phyloP scores from a whole-genome alignment of 2,329 filamentous ascomycete genomes.

The Cercospora sp. region DNA sequence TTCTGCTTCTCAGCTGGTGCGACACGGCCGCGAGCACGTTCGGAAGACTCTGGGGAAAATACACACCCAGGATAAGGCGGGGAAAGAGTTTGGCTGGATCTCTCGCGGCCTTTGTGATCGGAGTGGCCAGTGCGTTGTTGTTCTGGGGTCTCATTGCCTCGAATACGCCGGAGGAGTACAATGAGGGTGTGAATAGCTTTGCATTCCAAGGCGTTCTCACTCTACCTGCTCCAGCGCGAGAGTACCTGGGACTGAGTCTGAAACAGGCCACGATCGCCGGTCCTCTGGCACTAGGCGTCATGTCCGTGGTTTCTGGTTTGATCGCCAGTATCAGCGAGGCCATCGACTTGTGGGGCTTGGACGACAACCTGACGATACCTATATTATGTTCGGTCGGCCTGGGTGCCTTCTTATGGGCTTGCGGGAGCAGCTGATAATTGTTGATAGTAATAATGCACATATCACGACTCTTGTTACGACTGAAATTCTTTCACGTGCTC shows the following conservation, averaged over 20 bases:
- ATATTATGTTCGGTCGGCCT: slow-evolving; percentile 84
- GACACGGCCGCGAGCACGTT: slow-evolving; percentile 96
- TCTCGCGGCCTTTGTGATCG: slow-evolving; percentile 76
- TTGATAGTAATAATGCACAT: slow-evolving; percentile 1
- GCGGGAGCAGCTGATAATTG: slow-evolving; percentile 48
- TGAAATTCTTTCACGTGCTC: too few relatives aligned
- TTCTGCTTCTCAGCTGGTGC: slow-evolving; percentile 93
- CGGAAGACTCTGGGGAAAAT: slow-evolving; percentile 82
- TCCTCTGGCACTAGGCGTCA: slow-evolving; percentile 68
- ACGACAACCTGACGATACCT: slow-evolving; percentile 97
- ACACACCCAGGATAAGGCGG: slow-evolving; percentile 79
- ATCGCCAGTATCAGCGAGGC: slow-evolving; percentile 87
- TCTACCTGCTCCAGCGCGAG: slow-evolving; percentile 63
- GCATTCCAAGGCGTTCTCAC: slow-evolving; percentile 78
- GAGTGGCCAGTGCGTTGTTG: slow-evolving; percentile 75
- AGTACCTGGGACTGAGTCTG: slow-evolving; percentile 61
- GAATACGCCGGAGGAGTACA: slow-evolving; percentile 37
- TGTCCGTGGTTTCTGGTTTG: slow-evolving; percentile 86
- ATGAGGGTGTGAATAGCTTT: slow-evolving; percentile 58
- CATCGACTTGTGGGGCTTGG: slow-evolving; percentile 87
- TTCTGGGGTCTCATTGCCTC: slow-evolving; percentile 90
- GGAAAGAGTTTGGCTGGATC: slow-evolving; percentile 93
- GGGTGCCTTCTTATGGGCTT: slow-evolving; percentile 87
- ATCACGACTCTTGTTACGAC: slow-evolving; percentile 4
- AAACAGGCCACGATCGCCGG: slow-evolving; percentile 66